Base-by-base conservation (phyloP, 192 early-diverging fungal genomes). In the Backusella morwellensis region DNA sequence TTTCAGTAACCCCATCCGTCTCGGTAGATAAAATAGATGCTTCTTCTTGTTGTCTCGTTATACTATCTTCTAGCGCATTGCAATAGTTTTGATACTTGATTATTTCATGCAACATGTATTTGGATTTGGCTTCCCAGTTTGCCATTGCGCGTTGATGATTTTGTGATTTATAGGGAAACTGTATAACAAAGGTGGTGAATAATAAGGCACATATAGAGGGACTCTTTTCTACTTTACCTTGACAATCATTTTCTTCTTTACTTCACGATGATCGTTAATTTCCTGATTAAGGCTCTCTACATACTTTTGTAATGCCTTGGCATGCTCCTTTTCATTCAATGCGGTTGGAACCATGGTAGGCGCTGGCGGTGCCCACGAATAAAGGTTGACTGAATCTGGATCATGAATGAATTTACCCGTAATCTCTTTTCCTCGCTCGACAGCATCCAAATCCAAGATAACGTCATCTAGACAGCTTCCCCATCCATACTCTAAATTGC, bases 401-500 rank as follows among this genome's bases (percentile, higher is more conserved):
- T 77, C 68, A 36, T 34, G 23, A 11, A 38, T 76, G 74, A 44
- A 78, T 52, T 68, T 74, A 52, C 73, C 80, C 66, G 40, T 77
- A 17, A 72, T 44, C 71, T 54, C 76, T 35, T 82, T 73, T 12
- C 26, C 69, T 44, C 44, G 67, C 32, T 80, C 77, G 47, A 26
- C 68, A 21, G 15, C 76, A 73, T 83, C 85, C 66, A 82, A 12
- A 26, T 50, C 56, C 35, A 77, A 52, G 36, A 76, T 78, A 9
- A 73, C 74, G 4, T 76, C 70, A n/a, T 86, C 80, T n/a, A 90
- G 52, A 17, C 83, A 85, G 38, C 80, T 74, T 68, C 92, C 90
- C 97, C 97, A 99, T 4, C 97, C 97, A 76, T 95, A 97, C 75
- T 99, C 97, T 84, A 93, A 90, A 74, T 94, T 98, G 70, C 93